Evolutionary conservation across 2,329 filamentous ascomycete species (phyloP).

Genomic region (Diaporthe vaccinii): DNA sequence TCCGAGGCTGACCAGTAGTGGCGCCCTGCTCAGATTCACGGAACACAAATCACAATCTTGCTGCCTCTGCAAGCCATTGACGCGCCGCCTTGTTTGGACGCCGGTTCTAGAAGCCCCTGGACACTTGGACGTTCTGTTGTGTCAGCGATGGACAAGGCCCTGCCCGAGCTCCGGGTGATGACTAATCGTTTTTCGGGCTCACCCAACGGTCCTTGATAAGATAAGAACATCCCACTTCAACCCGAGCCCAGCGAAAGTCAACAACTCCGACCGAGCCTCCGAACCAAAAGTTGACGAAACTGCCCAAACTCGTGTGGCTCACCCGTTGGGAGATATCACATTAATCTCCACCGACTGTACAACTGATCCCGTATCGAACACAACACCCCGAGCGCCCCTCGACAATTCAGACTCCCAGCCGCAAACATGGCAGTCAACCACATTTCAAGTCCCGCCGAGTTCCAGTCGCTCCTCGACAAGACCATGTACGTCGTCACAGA

Average conservation of each 20-base stretch:
- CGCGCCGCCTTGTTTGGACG: not conserved
- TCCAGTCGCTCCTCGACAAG: conserved; percentile 61
- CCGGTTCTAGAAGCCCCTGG: conserved; percentile 4
- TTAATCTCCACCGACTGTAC: not conserved
- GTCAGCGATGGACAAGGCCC: not conserved
- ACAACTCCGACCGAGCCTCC: not conserved
- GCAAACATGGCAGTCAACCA: conserved; percentile 48
- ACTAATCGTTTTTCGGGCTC: not conserved
- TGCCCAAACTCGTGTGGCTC: not conserved
- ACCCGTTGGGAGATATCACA: too few species aligned
- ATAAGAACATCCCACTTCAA: conserved; percentile 33
- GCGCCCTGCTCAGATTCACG: not conserved
- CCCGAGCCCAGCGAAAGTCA: not conserved
- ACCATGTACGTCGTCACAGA: conserved; percentile 68
- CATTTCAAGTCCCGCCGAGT: conserved; percentile 60
- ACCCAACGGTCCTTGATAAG: conserved; percentile 29
- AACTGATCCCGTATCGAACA: too few species aligned
- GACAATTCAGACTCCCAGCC: not conserved
- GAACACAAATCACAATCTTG: not conserved
- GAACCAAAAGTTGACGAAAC: not conserved
- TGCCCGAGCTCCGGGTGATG: not conserved
- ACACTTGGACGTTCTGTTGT: not conserved
- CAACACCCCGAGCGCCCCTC: not conserved
- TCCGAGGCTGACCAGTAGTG: too few species aligned
- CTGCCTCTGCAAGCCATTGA: not conserved